Evolutionary conservation across 2,329 filamentous ascomycete species (phyloP).

Genomic region (Ascomycota sp.): DNA sequence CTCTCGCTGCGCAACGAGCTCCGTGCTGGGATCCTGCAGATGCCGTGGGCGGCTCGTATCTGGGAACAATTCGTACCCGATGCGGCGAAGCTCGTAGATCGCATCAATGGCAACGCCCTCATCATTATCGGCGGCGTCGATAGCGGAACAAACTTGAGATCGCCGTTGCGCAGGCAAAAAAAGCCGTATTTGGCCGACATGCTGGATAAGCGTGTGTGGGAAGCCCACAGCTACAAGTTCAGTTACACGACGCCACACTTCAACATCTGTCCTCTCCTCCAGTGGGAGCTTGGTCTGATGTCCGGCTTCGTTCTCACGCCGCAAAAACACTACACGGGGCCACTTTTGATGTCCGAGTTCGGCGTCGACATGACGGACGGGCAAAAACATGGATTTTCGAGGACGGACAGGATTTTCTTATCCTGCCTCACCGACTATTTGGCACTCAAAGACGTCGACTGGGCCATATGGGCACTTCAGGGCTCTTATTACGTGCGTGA

Average conservation of each 20-base stretch:
- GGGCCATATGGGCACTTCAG: constrained; percentile 34
- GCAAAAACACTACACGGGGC: constrained; percentile 23
- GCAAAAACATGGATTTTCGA: constrained; percentile 17
- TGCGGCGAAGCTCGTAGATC: constrained; percentile 26
- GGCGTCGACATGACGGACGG: constrained; percentile 27
- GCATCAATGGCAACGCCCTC: constrained; percentile 26
- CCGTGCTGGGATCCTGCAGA: constrained; percentile 24
- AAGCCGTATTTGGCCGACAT: constrained; percentile 21
- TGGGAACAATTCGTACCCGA: constrained; percentile 27
- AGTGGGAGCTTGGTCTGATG: constrained; percentile 21
- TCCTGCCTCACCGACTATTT: constrained; percentile 29
- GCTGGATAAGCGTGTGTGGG: constrained; percentile 33
- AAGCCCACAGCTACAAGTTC: constrained; percentile 35
- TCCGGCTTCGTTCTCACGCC: constrained; percentile 30
- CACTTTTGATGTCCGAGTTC: constrained; percentile 36
- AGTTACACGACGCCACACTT: constrained; percentile 23
- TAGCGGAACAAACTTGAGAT: constrained; percentile 27
- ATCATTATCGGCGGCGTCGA: constrained; percentile 31
- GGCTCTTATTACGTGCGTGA: constrained; percentile 36
- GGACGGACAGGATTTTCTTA: constrained; percentile 24
- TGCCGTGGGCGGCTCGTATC: constrained; percentile 19
- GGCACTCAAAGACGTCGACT: constrained; percentile 32
- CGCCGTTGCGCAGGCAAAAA: constrained; percentile 13
- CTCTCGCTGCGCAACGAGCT: constrained; percentile 37
- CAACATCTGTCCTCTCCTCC: constrained; percentile 20